These are phyloP conservation scores for Hypoxylon sp. DNA, from an alignment of 2,329 filamentous ascomycete genomes.

Conservation along the genomic window DNA sequence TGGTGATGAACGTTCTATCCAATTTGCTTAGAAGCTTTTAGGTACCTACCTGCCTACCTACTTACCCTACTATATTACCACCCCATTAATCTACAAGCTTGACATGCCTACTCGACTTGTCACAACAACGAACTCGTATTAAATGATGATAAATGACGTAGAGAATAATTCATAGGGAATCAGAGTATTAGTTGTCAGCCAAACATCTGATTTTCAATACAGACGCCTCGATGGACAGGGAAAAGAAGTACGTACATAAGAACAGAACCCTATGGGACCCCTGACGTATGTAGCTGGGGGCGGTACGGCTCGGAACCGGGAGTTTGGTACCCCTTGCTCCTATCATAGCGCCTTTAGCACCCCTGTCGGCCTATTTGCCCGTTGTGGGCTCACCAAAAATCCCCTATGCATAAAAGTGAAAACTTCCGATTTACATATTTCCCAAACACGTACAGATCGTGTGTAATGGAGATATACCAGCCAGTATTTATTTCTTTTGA, in stretches of 20 bases:
- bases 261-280: not conserved
- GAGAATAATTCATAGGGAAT: not conserved
- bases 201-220: not conserved
- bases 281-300: conserved; percentile 5
- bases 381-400: no score
- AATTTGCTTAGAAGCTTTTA: no score
- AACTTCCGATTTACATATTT: conserved; percentile 4
- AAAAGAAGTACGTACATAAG: not conserved
- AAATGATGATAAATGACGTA: conserved; percentile 7
- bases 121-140: no score
- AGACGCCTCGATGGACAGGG: not conserved
- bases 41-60: no score
- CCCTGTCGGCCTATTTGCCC: conserved; percentile 9
- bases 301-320: conserved; percentile 12
- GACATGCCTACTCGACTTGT: no score
- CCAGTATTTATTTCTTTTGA: conserved; percentile 5
- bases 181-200: not conserved
- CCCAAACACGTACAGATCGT: conserved; percentile 5
- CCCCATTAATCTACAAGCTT: no score
- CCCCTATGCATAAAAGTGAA: no score
- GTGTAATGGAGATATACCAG: conserved; percentile 7
- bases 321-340: conserved; percentile 29
- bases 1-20: not conserved
- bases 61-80: not conserved
- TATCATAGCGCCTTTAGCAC: conserved; percentile 1